Conservation (phyloP, 768 basidiomycete genomes). For the Auricularia heimuer region DNA sequence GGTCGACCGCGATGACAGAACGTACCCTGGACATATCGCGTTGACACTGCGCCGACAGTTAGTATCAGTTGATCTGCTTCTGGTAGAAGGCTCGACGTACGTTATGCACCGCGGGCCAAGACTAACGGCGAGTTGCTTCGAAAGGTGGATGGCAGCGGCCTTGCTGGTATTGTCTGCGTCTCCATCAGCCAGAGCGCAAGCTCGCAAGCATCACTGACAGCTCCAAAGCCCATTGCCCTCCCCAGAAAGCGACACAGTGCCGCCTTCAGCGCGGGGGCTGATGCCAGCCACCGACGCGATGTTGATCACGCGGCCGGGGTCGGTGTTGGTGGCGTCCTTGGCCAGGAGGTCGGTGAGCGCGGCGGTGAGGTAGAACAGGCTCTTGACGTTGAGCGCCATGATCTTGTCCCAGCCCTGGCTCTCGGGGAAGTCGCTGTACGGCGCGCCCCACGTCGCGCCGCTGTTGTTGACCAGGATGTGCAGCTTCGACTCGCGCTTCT, state of each 20-base stretch:
- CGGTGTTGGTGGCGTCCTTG: constrained; percentile 50
- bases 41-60: constrained; percentile 47
- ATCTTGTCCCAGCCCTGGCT: constrained; percentile 81
- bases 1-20: not conserved
- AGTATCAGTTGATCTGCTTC: not conserved
- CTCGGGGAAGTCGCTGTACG: constrained; percentile 63
- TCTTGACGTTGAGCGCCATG: constrained; percentile 77
- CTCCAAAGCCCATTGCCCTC: constrained; percentile 63
- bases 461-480: constrained; percentile 82
- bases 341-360: constrained; percentile 50
- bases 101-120: constrained; percentile 52
- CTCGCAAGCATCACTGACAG: constrained; percentile 43
- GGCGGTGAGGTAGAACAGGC: constrained; percentile 54
- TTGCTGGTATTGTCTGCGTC: constrained; percentile 66
- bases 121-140: constrained; percentile 58
- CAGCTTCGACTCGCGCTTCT: constrained; percentile 57
- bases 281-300: constrained; percentile 65
- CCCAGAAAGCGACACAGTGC: constrained; percentile 31
- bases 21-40: constrained; percentile 72
- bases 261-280: constrained; percentile 39
- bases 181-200: not conserved
- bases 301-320: constrained; percentile 74
- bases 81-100: constrained; percentile 31
- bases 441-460: constrained; percentile 70
- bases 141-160: constrained; percentile 81